These are phyloP conservation scores for Cardamine resedifolia DNA, from an alignment of 345 rosid species.

Conservation along the genomic window DNA sequence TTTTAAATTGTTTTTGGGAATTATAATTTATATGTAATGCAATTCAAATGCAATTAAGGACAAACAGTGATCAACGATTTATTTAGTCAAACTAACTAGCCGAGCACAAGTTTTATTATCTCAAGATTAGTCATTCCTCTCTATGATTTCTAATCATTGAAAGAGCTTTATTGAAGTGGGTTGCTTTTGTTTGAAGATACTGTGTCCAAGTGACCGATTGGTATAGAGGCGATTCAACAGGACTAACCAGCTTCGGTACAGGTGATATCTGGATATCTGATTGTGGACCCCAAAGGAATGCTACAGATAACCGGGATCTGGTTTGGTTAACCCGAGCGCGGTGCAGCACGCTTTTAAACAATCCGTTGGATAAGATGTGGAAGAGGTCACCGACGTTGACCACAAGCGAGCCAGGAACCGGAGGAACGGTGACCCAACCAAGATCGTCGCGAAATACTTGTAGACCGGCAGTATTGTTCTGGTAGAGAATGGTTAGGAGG, in stretches of 20 bases:
- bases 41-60: not conserved
- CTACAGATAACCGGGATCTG: slow-evolving; percentile 61
- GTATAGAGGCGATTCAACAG: slow-evolving; percentile 40
- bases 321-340: slow-evolving; percentile 59
- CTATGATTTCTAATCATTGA: slow-evolving; percentile 40
- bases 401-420: slow-evolving; percentile 57
- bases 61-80: not conserved
- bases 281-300: slow-evolving; percentile 60
- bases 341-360: slow-evolving; percentile 58
- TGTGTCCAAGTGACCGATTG: slow-evolving; percentile 55
- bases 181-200: slow-evolving; percentile 55
- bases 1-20: not conserved
- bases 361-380: slow-evolving; percentile 66
- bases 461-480: slow-evolving; percentile 52
- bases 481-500: slow-evolving; percentile 68
- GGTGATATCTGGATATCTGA: slow-evolving; percentile 50
- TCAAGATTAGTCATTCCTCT: slow-evolving; percentile 14
- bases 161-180: slow-evolving; percentile 57
- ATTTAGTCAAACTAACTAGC: slow-evolving; percentile 22
- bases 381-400: slow-evolving; percentile 86
- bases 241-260: slow-evolving; percentile 31
- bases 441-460: slow-evolving; percentile 54
- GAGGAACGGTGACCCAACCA: slow-evolving; percentile 69
- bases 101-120: not conserved
- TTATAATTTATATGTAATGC: not conserved